Percentiles rank a stretch among this genome's conserved stretches.
phyloP scores from a whole-genome alignment of 2,329 filamentous ascomycete species.

The Fusarium nygamai region DNA sequence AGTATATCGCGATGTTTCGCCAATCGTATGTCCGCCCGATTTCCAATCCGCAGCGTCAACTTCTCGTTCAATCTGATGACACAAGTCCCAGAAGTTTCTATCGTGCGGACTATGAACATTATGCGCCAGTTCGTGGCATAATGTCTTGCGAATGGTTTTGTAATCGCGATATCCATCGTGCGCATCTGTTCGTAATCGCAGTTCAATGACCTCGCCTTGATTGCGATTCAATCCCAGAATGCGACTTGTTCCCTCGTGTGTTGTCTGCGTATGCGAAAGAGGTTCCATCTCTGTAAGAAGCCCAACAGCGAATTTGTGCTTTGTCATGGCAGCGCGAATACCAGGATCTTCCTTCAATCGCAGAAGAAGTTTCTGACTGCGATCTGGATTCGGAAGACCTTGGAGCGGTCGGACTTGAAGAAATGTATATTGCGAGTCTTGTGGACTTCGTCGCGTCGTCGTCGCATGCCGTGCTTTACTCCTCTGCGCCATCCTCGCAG shows the following conservation, averaged over 20 bases:
- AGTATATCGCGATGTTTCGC: constrained; percentile 70
- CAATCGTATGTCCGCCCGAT: constrained; percentile 72
- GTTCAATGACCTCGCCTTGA: constrained; percentile 86
- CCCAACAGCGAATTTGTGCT: constrained; percentile 85
- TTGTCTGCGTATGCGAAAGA: constrained; percentile 75
- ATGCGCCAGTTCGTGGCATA: constrained; percentile 95
- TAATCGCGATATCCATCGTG: constrained; percentile 96
- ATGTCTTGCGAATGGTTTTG: constrained; percentile 86
- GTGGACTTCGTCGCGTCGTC: constrained; percentile 44
- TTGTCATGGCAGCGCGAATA: constrained; percentile 83
- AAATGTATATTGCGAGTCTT: constrained; percentile 83
- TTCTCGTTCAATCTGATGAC: constrained; percentile 86
- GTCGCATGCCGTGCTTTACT: constrained; percentile 39
- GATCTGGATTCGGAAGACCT: constrained; percentile 79
- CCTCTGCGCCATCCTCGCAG: constrained; percentile 49
- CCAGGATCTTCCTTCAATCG: constrained; percentile 84
- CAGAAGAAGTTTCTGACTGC: constrained; percentile 76
- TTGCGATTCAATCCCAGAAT: constrained; percentile 91
- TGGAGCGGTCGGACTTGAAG: constrained; percentile 77
- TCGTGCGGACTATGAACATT: constrained; percentile 90
- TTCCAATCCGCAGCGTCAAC: constrained; percentile 84
- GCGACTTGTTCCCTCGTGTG: constrained; percentile 76
- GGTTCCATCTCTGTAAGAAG: constrained; percentile 97
- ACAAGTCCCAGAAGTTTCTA: constrained; percentile 88
- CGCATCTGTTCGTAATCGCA: constrained; percentile 90